Base-by-base conservation (phyloP, 331 rosid species). In the Prunus yedoensis region DNA sequence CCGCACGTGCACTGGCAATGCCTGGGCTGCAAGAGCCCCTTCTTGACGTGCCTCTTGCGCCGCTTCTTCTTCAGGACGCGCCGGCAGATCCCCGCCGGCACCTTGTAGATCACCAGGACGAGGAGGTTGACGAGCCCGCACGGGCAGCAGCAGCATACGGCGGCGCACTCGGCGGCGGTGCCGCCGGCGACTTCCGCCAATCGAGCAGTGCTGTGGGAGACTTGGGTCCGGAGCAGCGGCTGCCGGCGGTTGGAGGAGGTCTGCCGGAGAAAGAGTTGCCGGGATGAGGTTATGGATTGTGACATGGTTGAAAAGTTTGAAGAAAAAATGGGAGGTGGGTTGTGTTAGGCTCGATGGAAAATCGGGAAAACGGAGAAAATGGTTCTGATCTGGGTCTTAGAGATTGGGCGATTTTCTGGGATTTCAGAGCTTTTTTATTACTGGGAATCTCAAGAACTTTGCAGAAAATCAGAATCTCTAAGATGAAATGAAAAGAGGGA, bases 91-190 rank as follows among this genome's bases (percentile, higher is more conserved):
- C 89, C 90, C 8, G 87, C 90, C 6, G 99, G 99, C 8, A 92
- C 45, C 77, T 92, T 95, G 86, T 92, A 95, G 54, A 95, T 1
- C 2, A 88, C 90, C 1, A 95, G 88, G 1, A 90, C 58, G 0
- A 95, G 56, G 15, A 95, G 63, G n/a, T 90, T 84, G 16, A 83
- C 70, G 3, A 90, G 70, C 1, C 87, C 78, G 21, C 85, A 95
- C 1, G 99, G 99, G 74, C 87, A 88, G 82, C 97, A 92, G 50
- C 99, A 95, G 59, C 90, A 89, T 5, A 95, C 83, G 15, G 96
- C 99, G 4, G 93, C 88, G 75, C 99, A 95, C 82, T 88, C 97
- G 11, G 97, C 99, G 38, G 92, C 41, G 16, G 99, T 89, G 5
- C 88, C 81, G 0, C 99, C 99, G 10, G 87, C 88, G 0, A 92